Base-by-base conservation (phyloP, 257 asterid genomes). In the Primulina huaijiensis region DNA sequence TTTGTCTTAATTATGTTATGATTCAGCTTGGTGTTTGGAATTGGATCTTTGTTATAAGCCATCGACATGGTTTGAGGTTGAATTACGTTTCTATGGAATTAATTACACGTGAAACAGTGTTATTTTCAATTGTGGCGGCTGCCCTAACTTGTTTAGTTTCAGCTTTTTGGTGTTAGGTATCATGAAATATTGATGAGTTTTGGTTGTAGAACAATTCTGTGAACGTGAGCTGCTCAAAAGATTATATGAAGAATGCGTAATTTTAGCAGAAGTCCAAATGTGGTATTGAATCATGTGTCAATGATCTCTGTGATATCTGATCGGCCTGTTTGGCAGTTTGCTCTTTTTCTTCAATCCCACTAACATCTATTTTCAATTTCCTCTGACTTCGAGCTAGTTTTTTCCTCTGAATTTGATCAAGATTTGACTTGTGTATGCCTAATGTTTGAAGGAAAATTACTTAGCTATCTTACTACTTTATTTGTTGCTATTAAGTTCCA, bases 111-210 rank as follows among this genome's bases (percentile, higher is more conserved):
- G 55, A 46, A 16, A 16, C 19, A 3, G 7, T 46, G 55, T 40
- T 40, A 11, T 40, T 40, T 8, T 40, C 17, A 2, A 40, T 40
- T 10, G 17, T 10, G 52, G 52, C 17, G 2, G 11, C 52, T 40
- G 55, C 55, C 19, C 7, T 46, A 46, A 46, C 52, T 63, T 60
- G 72, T 60, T 16, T 78, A 19, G 70, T 33, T 71, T 38, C 33
- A 12, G 71, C 65, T 37, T 34, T 7, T 29, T 56, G 59, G 19
- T 34, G 38, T 40, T 57, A 14, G 71, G 16, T 17, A 35, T 8
- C 29, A 12, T 23, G 25, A 23, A 43, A 25, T 25, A n/a, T 50
- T 65, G 34, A 62, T 11, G 35, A 33, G 34, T 27, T 65, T 23
- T 46, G 58, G 16, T 23, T 23, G 1, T 23, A 23, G 25, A 23